Percentiles rank a stretch among this genome's conserved stretches.
Evolutionary conservation across 768 basidiomycete species (phyloP).

Genomic region (Mycena chlorophos): DNA sequence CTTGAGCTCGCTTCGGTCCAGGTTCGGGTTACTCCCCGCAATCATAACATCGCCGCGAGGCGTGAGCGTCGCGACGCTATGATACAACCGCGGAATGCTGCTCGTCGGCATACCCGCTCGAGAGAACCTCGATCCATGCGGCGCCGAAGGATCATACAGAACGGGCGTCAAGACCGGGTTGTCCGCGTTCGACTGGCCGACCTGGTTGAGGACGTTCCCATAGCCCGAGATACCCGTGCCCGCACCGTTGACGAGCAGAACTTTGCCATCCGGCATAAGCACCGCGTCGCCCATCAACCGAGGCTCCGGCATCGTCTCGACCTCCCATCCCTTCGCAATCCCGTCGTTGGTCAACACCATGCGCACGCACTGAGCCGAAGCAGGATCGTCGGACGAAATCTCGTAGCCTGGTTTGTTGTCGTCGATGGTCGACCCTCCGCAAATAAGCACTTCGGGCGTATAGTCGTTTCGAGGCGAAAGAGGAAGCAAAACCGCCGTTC

Average conservation of each 20-base stretch:
- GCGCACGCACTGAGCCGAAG: slow-evolving; percentile 72
- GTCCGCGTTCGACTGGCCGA: slow-evolving; percentile 78
- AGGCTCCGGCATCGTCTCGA: slow-evolving; percentile 72
- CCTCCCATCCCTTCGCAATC: slow-evolving; percentile 68
- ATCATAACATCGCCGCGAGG: slow-evolving; percentile 74
- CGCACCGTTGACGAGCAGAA: slow-evolving; percentile 78
- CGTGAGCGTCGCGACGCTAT: slow-evolving; percentile 80
- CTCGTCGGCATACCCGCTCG: slow-evolving; percentile 59
- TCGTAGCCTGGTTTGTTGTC: slow-evolving; percentile 60
- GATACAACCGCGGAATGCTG: slow-evolving; percentile 73
- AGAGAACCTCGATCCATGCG: slow-evolving; percentile 59
- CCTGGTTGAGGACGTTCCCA: slow-evolving; percentile 66
- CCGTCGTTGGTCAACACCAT: slow-evolving; percentile 65
- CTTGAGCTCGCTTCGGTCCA: slow-evolving; percentile 68
- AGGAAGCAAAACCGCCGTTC: slow-evolving; percentile 72
- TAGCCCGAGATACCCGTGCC: slow-evolving; percentile 75
- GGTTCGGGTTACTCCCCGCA: slow-evolving; percentile 81
- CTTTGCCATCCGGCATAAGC: slow-evolving; percentile 71
- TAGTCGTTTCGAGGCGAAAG: slow-evolving; percentile 63
- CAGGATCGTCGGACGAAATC: slow-evolving; percentile 71
- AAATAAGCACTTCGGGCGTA: slow-evolving; percentile 68
- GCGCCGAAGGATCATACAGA: slow-evolving; percentile 62
- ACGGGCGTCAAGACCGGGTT: slow-evolving; percentile 68
- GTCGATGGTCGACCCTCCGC: slow-evolving; percentile 71
- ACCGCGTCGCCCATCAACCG: slow-evolving; percentile 82